Evolutionary conservation across 352 stramenopile species (phyloP).

Genomic region (Aphanomyces cochlioides): DNA sequence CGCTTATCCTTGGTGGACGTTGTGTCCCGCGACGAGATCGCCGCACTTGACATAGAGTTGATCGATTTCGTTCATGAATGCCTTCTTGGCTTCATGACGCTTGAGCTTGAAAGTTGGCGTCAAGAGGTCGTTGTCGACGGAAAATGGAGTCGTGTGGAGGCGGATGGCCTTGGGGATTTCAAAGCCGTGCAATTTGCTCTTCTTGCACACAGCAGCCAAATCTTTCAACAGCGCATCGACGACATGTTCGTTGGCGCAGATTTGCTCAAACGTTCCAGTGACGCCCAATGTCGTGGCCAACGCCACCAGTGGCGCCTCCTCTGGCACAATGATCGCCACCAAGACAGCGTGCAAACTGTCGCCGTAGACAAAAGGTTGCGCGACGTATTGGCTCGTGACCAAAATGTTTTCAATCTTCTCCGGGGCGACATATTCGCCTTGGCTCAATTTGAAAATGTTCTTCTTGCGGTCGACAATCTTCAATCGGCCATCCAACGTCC

Average conservation of each 20-base stretch:
- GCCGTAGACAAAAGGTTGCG: conserved; percentile 94
- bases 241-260: conserved; percentile 28
- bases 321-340: conserved; percentile 93
- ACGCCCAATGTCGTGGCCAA: conserved; percentile 20
- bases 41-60: too few species aligned
- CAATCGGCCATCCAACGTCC: conserved; percentile 89
- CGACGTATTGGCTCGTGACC: conserved; percentile 86
- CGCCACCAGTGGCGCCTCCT: conserved; percentile 79
- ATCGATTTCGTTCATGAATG: too few species aligned
- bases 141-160: too few species aligned
- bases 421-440: conserved; percentile 94
- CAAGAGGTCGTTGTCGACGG: too few species aligned
- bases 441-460: conserved; percentile 92
- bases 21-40: too few species aligned
- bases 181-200: too few species aligned
- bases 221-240: too few species aligned
- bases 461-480: conserved; percentile 90
- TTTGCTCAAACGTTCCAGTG: conserved; percentile 16
- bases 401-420: conserved; percentile 97
- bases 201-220: too few species aligned
- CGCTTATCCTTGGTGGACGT: too few species aligned
- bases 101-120: too few species aligned
- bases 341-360: conserved; percentile 92
- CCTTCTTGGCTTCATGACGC: too few species aligned
- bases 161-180: too few species aligned